phyloP scores from a whole-genome alignment of 345 rosid species.

The Citrus glauca region DNA sequence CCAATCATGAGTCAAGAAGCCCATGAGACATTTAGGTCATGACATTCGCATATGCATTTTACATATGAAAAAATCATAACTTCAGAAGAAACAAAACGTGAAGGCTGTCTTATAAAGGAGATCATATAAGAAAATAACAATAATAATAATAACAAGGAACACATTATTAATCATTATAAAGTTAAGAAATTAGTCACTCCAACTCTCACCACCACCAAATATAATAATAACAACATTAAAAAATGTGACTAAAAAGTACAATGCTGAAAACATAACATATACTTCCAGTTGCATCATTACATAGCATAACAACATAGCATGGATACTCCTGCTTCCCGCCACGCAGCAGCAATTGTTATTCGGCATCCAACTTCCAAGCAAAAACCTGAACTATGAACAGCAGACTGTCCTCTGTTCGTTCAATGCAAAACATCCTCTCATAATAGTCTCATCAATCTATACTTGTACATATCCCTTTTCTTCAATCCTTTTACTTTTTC shows the following conservation, averaged over 20 bases:
- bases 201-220: not conserved
- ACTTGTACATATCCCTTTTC: not conserved
- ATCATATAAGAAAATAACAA: not conserved
- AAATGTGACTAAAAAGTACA: not conserved
- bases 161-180: not conserved
- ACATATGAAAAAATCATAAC: not conserved
- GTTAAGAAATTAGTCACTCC: not conserved
- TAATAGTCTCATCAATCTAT: not conserved
- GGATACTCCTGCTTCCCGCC: not conserved
- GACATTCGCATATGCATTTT: not conserved
- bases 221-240: not conserved
- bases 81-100: not conserved
- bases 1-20: not conserved
- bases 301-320: not conserved
- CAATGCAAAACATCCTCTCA: not conserved
- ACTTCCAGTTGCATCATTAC: not conserved
- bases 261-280: not conserved
- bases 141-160: not conserved
- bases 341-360: not conserved
- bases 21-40: not conserved
- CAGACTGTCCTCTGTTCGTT: not conserved
- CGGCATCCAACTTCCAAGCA: not conserved
- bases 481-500: not conserved
- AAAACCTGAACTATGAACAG: too few species aligned
- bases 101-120: not conserved